These are phyloP conservation scores for Magnaporthiopsis rhizophila DNA, from an alignment of 2,329 filamentous ascomycete species.

Conservation along the genomic window DNA sequence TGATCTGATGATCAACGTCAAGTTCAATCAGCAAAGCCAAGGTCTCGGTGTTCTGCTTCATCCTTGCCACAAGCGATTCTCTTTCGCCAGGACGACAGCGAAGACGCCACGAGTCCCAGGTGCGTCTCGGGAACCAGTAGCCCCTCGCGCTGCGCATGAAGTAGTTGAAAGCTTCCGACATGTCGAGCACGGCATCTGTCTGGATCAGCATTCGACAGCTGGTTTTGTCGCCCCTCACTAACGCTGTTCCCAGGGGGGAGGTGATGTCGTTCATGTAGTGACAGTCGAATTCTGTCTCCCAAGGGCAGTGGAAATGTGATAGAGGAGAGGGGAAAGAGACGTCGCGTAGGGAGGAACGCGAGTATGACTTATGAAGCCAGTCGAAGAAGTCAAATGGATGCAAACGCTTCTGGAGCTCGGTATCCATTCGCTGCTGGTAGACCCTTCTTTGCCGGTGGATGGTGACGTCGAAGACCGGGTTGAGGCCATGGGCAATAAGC, in stretches of 20 bases:
- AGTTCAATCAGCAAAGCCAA: neutral
- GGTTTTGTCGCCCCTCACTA: neutral
- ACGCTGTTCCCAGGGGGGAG: neutral
- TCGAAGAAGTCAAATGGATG: neutral
- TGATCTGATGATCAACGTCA: neutral
- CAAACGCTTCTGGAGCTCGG: neutral
- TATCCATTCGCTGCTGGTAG: too few relatives aligned
- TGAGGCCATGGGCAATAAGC: neutral
- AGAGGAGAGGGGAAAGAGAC: neutral
- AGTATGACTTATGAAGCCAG: too few relatives aligned
- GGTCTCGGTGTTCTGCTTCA: neutral
- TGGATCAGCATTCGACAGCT: neutral
- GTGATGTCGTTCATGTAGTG: neutral
- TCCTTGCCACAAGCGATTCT: neutral
- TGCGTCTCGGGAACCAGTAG: neutral
- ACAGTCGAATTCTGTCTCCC: fast-evolving
- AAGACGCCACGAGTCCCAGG: neutral
- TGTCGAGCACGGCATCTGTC: neutral
- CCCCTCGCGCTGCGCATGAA: neutral
- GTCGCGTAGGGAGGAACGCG: too few relatives aligned
- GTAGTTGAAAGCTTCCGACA: neutral
- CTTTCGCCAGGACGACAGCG: neutral
- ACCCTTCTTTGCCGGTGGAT: neutral
- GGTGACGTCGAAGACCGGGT: neutral
- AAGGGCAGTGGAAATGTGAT: neutral